Conservation (phyloP, 768 basidiomycete genomes). For the Boletus huronensis region DNA sequence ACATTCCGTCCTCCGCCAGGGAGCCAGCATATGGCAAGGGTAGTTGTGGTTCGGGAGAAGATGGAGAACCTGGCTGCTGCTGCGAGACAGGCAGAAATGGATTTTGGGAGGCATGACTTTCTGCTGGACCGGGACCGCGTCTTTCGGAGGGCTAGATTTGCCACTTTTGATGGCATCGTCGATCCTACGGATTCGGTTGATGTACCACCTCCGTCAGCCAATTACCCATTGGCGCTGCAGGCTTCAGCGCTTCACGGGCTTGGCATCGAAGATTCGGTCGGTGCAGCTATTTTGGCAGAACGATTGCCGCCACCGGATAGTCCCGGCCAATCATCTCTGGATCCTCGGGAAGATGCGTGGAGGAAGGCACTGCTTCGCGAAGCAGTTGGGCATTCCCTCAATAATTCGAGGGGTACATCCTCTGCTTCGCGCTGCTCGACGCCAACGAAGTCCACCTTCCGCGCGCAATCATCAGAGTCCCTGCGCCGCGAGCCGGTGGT, state of each 20-base stretch:
- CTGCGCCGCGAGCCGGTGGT: conserved; percentile 14
- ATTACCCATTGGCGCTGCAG: conserved; percentile 72
- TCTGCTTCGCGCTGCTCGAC: conserved; percentile 36
- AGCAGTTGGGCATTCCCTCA: conserved; percentile 75
- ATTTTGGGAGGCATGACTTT: conserved; percentile 55
- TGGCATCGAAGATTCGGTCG: conserved; percentile 70
- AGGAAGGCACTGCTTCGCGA: conserved; percentile 70
- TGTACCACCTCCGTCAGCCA: conserved; percentile 63
- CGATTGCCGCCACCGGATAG: conserved; percentile 62
- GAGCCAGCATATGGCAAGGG: conserved; percentile 49
- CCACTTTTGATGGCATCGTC: conserved; percentile 55
- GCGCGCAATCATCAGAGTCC: conserved; percentile 21
- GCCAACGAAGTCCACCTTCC: conserved; percentile 30
- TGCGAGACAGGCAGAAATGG: conserved; percentile 72
- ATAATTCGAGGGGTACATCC: conserved; percentile 48
- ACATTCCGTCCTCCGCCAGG: conserved; percentile 31
- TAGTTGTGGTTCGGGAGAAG: conserved; percentile 81
- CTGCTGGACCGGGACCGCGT: conserved; percentile 43
- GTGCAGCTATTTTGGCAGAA: conserved; percentile 73
- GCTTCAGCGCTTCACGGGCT: conserved; percentile 70
- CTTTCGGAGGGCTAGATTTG: conserved; percentile 37
- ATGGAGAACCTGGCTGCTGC: conserved; percentile 68
- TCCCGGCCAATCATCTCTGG: conserved; percentile 55
- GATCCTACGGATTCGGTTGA: conserved; percentile 86
- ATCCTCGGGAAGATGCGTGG: conserved; percentile 65